Conservation (phyloP, 2,329 filamentous ascomycete species). For the Penicillium oxalicum region DNA sequence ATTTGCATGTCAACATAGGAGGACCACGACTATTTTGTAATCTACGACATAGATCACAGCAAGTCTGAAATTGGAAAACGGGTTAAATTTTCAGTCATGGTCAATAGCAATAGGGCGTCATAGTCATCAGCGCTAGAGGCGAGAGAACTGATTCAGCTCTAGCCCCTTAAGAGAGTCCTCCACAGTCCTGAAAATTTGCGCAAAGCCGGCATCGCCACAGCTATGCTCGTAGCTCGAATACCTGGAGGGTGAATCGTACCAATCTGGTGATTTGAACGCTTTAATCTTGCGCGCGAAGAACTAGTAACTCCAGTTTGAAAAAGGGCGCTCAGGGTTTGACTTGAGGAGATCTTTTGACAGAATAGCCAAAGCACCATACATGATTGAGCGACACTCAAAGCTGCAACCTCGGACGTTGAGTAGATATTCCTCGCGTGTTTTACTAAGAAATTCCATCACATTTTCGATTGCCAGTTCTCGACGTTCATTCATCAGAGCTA, state of each 20-base stretch:
- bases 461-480: background rate
- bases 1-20: no score
- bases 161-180: no score
- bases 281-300: background rate
- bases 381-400: conserved; percentile 23
- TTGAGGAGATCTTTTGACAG: conserved; percentile 10
- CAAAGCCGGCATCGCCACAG: background rate
- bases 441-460: background rate
- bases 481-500: background rate
- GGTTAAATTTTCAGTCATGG: no score
- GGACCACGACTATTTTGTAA: no score
- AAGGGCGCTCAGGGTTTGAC: conserved; percentile 13
- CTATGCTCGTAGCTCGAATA: background rate
- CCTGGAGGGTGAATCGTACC: background rate
- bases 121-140: no score
- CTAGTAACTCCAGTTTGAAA: conserved; percentile 4
- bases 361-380: conserved; percentile 18
- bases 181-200: background rate
- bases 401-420: conserved; percentile 11
- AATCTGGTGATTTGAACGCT: background rate
- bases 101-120: no score
- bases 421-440: conserved; percentile 7
- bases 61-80: no score
- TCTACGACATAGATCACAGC: no score
- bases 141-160: no score